Evolutionary conservation across 2,329 filamentous ascomycete species (phyloP), one percentile per base, ranked within the genome.

Genomic region (Dissoconium aciculare): DNA sequence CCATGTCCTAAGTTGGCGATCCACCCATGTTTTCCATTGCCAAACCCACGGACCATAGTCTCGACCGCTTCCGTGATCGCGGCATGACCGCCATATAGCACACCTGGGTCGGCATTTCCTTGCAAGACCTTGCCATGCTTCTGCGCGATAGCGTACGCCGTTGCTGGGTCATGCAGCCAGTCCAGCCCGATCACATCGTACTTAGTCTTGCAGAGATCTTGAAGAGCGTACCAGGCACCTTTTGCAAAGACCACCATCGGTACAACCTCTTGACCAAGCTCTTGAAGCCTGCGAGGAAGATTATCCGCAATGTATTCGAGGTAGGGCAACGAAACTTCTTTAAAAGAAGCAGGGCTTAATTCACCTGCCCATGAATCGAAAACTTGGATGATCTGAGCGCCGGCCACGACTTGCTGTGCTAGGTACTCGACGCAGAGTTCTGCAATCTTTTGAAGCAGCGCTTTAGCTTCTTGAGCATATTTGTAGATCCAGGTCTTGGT

Each of bases 211-310:
- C 85, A 94, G 12, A 89, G 70, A 17, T 80, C 74, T 45, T 94
- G 81, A 28, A 98, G 66, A 3, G 84, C 83, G 56, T 92, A 89
- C 81, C 89, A 95, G 8, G 89, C 87, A 8, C 89, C 89, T 63
- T 98, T 98, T 19, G 89, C 84, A 56, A 98, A 98, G 14, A 95
- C 84, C 4, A 85, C 91, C 85, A 95, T 94, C 3, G 89, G 89
- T 3, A 98, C 87, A 8, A 63, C 66, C 35, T 85, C 79, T 31
- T 87, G 59, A 0, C 75, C 74, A 51, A 91, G 66, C 52, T 81
- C 78, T 44, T 69, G 63, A 34, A 95, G 61, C 37, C 73, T 74
- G 45, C 63, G 66, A 1, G 87, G 87, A 3, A 98, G 67, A 43
- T 85, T 70, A 43, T 78, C 65, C 8, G 84, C 74, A 44, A 98